Evolutionary conservation across 2,329 filamentous ascomycete genomes (phyloP).

Genomic region (Talaromyces sp.): DNA sequence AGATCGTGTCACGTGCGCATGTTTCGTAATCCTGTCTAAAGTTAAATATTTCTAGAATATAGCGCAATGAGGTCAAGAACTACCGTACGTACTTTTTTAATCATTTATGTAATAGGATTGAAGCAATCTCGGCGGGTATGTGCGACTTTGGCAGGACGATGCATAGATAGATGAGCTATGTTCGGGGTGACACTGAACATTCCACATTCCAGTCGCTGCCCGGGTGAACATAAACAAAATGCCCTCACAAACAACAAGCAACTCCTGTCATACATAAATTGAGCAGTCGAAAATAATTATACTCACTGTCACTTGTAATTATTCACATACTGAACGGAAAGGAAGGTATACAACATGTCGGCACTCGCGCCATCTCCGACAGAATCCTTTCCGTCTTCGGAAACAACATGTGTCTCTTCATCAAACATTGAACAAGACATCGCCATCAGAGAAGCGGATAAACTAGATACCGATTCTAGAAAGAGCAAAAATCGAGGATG

Average conservation of each 20-base stretch:
- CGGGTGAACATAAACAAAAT: not conserved
- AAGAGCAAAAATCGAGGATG: not conserved
- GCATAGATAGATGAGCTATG: not conserved
- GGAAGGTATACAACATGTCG: not conserved
- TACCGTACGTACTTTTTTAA: no score
- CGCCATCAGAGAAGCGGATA: not conserved
- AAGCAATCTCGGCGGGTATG: not conserved
- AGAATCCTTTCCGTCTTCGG: conserved; percentile 1
- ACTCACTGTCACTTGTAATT: not conserved
- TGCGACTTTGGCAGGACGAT: not conserved
- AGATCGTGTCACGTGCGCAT: not conserved
- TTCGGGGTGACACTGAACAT: not conserved
- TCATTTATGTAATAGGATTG: not conserved
- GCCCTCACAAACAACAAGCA: not conserved
- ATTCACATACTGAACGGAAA: not conserved
- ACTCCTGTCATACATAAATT: not conserved
- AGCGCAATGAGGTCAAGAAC: not conserved
- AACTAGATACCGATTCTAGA: not conserved
- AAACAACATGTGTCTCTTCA: conserved; percentile 4
- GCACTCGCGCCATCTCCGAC: conserved; percentile 4
- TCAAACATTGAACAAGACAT: not conserved
- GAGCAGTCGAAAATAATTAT: not conserved
- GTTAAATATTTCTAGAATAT: not conserved
- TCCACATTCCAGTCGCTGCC: conserved; percentile 9
- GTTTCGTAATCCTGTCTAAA: not conserved